Base-by-base conservation (phyloP, 805 yeast species). In the Yamadazyma olivae region DNA sequence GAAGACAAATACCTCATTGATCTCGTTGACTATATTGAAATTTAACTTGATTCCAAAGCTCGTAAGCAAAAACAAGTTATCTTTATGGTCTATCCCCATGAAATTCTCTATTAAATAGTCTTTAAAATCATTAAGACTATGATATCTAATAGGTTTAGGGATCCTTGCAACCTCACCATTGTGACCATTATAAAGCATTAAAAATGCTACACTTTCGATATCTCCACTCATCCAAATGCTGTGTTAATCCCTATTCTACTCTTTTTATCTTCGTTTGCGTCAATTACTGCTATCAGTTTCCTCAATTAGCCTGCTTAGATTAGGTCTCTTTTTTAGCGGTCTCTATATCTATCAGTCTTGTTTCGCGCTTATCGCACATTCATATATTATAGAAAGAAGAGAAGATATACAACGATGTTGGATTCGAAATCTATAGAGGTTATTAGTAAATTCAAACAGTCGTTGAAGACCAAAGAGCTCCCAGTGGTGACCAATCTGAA, bases 41-140 rank as follows among this genome's bases (percentile, higher is more conserved):
- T 74, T 78, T 43, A 83, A 61, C 47, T 74, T 77, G 30, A 76
- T 69, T 0, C 90, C 90, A 53, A 74, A 79, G 1, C 88, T 77
- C 2, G 88, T 71, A 25, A 83, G 56, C 10, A 83, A 59, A 44
- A 83, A 66, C n/a, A 67, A 44, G 40, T 63, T 53, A 12, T 60
- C 70, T 1, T 34, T 36, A 28, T 44, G 44, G 14, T 49, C 58
- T 12, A 54, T 46, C 5, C 43, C 19, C 3, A 53, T 44, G 34
- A 67, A 61, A 22, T 52, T 36, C 33, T 59, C 62, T 24, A 44
- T 46, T 9, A 67, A 23, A 34, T 46, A 58, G 5, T 35, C 41
- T 36, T 65, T 67, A 45, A 68, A 59, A 13, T 53, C 55, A 4
- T 38, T 41, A 25, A 64, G 35, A n/a, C 55, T 53, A 32, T 63